Evolutionary conservation across 83 land plant genomes (phyloP).

Genomic region (Diphasiastrum complanatum): DNA sequence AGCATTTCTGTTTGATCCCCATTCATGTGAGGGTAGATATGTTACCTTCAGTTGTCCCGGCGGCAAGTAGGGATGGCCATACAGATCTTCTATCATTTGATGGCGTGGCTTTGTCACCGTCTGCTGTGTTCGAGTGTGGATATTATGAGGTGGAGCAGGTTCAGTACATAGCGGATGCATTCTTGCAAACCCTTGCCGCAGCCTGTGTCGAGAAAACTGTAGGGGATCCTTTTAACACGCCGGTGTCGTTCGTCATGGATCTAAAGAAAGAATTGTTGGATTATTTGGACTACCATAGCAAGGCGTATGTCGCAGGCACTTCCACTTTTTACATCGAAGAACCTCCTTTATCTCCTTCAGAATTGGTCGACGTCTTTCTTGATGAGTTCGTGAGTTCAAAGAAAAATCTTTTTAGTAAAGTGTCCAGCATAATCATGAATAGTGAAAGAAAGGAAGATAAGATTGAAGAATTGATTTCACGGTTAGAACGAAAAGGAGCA

Average conservation of each 20-base stretch:
- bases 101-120: too few species aligned
- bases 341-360: background rate
- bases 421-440: background rate
- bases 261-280: constrained; percentile 4
- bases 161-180: background rate
- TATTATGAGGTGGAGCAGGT: background rate
- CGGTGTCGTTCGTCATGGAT: background rate
- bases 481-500: background rate
- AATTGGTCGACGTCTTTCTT: background rate
- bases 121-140: constrained; percentile 1
- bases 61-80: too few species aligned
- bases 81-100: too few species aligned
- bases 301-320: background rate
- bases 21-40: too few species aligned
- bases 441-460: background rate
- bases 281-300: background rate
- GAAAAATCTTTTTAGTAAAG: background rate
- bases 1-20: too few species aligned
- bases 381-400: constrained; percentile 7
- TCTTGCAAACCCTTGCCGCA: constrained; percentile 2
- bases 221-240: constrained; percentile 2
- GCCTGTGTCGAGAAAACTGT: background rate
- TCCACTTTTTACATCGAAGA: background rate
- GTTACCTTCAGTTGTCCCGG: too few species aligned
- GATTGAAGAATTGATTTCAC: background rate